Percentiles rank a stretch among this genome's conserved stretches.
Evolutionary conservation across 2,329 filamentous ascomycete genomes (phyloP).

Genomic region (Tothia fuscella): DNA sequence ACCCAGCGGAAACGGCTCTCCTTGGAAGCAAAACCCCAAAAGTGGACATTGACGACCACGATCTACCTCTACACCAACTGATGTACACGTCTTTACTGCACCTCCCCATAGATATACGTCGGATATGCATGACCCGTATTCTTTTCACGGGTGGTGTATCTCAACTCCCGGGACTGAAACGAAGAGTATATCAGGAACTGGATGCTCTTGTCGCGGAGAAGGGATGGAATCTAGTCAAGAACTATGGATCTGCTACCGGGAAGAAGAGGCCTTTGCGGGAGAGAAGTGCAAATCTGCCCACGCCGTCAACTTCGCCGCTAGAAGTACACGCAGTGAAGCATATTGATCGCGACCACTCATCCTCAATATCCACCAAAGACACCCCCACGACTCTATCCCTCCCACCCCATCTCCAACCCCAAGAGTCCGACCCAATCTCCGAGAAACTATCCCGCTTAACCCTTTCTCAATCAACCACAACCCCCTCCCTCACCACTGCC

Average conservation of each 20-base stretch:
- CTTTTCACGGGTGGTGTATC: slow-evolving; percentile 76
- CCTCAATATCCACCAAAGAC: no score
- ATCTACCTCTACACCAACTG: slow-evolving; percentile 63
- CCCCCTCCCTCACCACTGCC: slow-evolving; percentile 12
- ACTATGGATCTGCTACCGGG: slow-evolving; percentile 47
- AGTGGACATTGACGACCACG: slow-evolving; percentile 70
- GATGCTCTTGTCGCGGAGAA: slow-evolving; percentile 50
- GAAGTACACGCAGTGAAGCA: no score
- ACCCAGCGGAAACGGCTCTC: slow-evolving; percentile 63
- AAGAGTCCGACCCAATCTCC: slow-evolving; percentile 47
- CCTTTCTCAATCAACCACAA: not conserved
- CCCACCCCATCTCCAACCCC: slow-evolving; percentile 14
- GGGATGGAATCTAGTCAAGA: slow-evolving; percentile 68
- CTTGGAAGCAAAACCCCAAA: slow-evolving; percentile 46
- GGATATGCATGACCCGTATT: slow-evolving; percentile 78
- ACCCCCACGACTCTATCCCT: not conserved
- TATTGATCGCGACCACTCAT: no score
- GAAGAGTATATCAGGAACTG: slow-evolving; percentile 66
- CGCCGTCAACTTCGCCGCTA: slow-evolving; percentile 19
- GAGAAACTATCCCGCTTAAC: slow-evolving; percentile 40
- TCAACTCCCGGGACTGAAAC: slow-evolving; percentile 65
- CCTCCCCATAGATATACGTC: slow-evolving; percentile 70
- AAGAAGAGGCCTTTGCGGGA: not conserved
- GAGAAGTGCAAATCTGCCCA: slow-evolving; percentile 17
- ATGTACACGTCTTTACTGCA: slow-evolving; percentile 64